Evolutionary conservation across 2,329 filamentous ascomycete species (phyloP), one percentile per base, ranked within the genome.

Genomic region (Penicillium sp.): DNA sequence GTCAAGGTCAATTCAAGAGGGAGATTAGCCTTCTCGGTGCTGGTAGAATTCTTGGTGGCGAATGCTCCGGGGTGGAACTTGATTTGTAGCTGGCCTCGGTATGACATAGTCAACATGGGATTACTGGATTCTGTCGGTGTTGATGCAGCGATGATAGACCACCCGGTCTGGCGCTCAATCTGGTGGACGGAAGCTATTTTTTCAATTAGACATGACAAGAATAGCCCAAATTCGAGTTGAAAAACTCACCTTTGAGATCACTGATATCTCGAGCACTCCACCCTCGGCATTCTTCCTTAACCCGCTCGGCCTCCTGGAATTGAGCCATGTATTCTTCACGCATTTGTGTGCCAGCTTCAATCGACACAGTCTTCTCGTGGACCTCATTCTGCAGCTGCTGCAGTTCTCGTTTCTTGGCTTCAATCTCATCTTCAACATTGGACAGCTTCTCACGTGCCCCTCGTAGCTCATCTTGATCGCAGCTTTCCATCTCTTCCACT

Each of bases 261-360:
- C 84, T 84, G 62, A 98, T 91, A 75, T 98, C 95, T 27, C 83
- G 87, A 52, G 88, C 85, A 55, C 88, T 93, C 88, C 93, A 97
- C 39, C 93, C 93, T 53, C 93, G 87, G 71, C 90, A 96, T 68
- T 96, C 90, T 72, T 97, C 92, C 60, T 90, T 85, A 26, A 96
- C 81, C 62, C 87, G 88, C 72, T 97, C 92, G 0, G 93, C 91
- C 67, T 92, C 88, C 57, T 86, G 83, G 57, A 96, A 97, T 48
- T 95, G 90, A 27, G 85, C 82, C 29, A 88, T 69, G 63, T 84
- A 92, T 65, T 87, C 83, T 53, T 86, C 76, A 71, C 93, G 96
- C 67, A 86, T 83, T 57, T 87, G 81, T 8, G 82, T 80, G 46
- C 88, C 81, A 1, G 84, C 79, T 58, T 86, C 83, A 19, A 93